Base-by-base conservation (phyloP, 176 grass and related monocot genomes). In the Carex pumila region DNA sequence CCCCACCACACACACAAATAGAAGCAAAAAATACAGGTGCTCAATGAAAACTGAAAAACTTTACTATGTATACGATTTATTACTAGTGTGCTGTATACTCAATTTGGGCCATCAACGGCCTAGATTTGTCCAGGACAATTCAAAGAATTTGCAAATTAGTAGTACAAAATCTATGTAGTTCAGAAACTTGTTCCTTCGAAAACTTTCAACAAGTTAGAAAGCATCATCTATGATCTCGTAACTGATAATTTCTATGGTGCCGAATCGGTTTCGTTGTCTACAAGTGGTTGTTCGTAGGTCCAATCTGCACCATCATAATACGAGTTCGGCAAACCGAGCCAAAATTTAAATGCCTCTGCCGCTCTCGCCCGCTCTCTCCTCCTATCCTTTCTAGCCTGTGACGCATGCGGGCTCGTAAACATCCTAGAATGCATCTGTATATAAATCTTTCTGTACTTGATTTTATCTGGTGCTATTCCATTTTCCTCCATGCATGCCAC, bases 401-500 rank as follows among this genome's bases (percentile, higher is more conserved):
- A 98, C 0, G 95, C 95, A 55, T 98, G 95, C 59, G 87, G 91
- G 78, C 95, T 98, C 3, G 92, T 98, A 85, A 98, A 98, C 92
- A 98, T 91, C 34, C 92, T 82, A 0, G 90, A 91, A 87, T 98
- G 95, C 95, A 94, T 87, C 89, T 98, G 79, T 52, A 94, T 87
- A 85, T 98, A 98, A 31, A 94, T 98, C 92, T 85, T 94, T 86
- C 85, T 91, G 89, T 98, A 98, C 91, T 88, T 98, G 63, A 86
- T 87, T 89, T 98, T 98, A 89, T 98, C 90, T 59, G 95, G 90
- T 4, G 89, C 84, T 45, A 98, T 90, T 71, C 92, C 92, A 43
- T 89, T 93, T 79, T 94, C 91, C 91, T 98, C 95, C 95, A 98
- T 98, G 86, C 89, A 89, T 75, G 92, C 95, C 86, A 98, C 95